A percentile compares a stretch with the other conserved stretches of the same genome.
Evolutionary conservation across 305 asterid genomes (phyloP).

Genomic region (Fraxinus floribunda): DNA sequence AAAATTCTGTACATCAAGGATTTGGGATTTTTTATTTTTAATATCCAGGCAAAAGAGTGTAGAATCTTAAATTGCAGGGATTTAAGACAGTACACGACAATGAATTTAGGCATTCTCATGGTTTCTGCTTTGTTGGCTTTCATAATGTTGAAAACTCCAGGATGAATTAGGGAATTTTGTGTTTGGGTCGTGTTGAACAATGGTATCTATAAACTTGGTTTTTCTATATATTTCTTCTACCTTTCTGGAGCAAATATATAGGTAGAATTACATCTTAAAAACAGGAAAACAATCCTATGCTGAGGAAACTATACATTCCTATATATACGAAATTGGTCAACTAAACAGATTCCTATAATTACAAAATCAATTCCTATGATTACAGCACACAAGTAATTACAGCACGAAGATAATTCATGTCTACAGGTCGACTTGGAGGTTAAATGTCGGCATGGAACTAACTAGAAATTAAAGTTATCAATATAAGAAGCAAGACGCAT

Average conservation of each 20-base stretch:
- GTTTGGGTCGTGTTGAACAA: background rate
- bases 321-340: background rate
- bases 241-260: background rate
- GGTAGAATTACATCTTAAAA: background rate
- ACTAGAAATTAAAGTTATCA: background rate
- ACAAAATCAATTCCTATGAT: background rate
- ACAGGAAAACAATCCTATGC: background rate
- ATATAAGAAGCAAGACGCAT: background rate
- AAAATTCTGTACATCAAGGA: too few relatives aligned
- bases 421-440: background rate
- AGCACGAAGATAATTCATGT: background rate
- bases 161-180: background rate
- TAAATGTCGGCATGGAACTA: background rate
- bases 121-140: background rate
- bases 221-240: background rate
- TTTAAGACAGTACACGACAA: background rate
- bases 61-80: too few relatives aligned
- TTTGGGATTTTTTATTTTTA: too few relatives aligned
- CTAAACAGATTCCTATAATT: background rate
- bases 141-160: background rate
- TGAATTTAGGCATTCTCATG: background rate
- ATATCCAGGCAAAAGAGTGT: too few relatives aligned
- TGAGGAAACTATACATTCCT: background rate
- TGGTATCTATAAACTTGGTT: too few relatives aligned
- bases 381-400: background rate